These are phyloP conservation scores for Saccharomyces hybrid DNA, from an alignment of 1,139 yeast species.

Conservation along the genomic window DNA sequence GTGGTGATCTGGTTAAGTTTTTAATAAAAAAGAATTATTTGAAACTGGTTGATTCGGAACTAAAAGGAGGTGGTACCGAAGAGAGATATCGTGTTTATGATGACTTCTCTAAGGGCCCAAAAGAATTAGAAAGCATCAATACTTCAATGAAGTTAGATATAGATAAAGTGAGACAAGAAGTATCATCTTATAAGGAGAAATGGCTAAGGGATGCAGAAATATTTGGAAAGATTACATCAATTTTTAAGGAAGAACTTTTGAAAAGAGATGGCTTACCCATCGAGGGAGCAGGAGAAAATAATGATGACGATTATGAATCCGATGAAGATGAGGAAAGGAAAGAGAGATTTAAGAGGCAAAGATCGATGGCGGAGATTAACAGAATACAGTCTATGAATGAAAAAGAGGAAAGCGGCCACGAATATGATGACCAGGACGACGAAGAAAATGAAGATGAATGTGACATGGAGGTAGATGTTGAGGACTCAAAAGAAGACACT, in stretches of 20 bases:
- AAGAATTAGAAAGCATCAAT: constrained; percentile 23
- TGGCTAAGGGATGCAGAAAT: constrained; percentile 30
- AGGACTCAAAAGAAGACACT: not conserved
- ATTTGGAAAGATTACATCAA: constrained; percentile 21
- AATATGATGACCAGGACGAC: not conserved
- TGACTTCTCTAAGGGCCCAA: constrained; percentile 24
- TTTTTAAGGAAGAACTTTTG: constrained; percentile 22
- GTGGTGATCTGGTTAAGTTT: constrained; percentile 17
- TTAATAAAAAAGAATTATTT: constrained; percentile 21
- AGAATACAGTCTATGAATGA: not conserved
- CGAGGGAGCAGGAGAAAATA: constrained; percentile 2
- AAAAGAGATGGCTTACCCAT: not conserved
- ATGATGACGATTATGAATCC: constrained; percentile 2
- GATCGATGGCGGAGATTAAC: not conserved
- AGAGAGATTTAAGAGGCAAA: not conserved
- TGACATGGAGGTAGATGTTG: constrained; percentile 1
- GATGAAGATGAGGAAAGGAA: constrained; percentile 1
- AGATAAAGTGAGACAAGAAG: constrained; percentile 18
- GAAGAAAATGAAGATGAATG: constrained; percentile 4
- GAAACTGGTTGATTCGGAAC: constrained; percentile 12
- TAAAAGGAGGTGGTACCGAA: constrained; percentile 9
- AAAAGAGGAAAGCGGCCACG: not conserved
- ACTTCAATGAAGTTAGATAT: constrained; percentile 23
- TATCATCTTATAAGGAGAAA: constrained; percentile 21
- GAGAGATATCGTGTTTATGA: constrained; percentile 20